Evolutionary conservation across 2,329 filamentous ascomycete genomes (phyloP).

Genomic region (Orbilia ellipsospora): DNA sequence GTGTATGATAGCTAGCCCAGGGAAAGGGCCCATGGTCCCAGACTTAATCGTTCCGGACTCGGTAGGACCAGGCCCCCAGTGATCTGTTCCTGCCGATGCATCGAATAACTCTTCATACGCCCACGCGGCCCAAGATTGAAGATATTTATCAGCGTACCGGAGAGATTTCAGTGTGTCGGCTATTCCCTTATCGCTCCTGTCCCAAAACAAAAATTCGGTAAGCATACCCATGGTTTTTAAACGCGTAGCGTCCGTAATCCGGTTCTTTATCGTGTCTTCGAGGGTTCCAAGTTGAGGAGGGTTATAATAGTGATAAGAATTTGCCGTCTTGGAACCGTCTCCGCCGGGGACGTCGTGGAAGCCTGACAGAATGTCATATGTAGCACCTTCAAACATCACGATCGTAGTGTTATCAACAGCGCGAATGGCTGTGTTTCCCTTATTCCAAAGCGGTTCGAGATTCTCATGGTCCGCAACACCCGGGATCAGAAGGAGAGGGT

Average conservation of each 20-base stretch:
- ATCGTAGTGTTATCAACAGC: constrained; percentile 50
- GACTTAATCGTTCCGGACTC: constrained; percentile 8
- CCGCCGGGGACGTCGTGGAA: constrained; percentile 53
- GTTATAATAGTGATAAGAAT: constrained; percentile 54
- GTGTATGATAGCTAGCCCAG: constrained; percentile 25
- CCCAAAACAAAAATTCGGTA: constrained; percentile 51
- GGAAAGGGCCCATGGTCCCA: constrained; percentile 6
- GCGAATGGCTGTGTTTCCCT: constrained; percentile 48
- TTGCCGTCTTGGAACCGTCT: constrained; percentile 49
- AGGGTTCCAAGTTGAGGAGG: constrained; percentile 45
- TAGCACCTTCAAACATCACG: constrained; percentile 52
- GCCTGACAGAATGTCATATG: constrained; percentile 45
- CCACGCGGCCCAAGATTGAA: constrained; percentile 52
- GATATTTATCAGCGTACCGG: constrained; percentile 41
- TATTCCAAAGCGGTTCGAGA: constrained; percentile 52
- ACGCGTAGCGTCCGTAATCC: constrained; percentile 44
- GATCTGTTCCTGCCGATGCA: constrained; percentile 15
- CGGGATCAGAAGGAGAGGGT: constrained; percentile 48
- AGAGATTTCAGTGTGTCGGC: constrained; percentile 22
- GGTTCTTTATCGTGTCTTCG: constrained; percentile 51
- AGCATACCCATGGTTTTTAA: constrained; percentile 49
- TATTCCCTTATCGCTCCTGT: constrained; percentile 4
- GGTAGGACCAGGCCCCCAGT: constrained; percentile 8
- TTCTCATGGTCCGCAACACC: constrained; percentile 43
- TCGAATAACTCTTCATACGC: constrained; percentile 52